Base-by-base conservation (phyloP, 2,329 filamentous ascomycete species). In the Helotiales sp. region DNA sequence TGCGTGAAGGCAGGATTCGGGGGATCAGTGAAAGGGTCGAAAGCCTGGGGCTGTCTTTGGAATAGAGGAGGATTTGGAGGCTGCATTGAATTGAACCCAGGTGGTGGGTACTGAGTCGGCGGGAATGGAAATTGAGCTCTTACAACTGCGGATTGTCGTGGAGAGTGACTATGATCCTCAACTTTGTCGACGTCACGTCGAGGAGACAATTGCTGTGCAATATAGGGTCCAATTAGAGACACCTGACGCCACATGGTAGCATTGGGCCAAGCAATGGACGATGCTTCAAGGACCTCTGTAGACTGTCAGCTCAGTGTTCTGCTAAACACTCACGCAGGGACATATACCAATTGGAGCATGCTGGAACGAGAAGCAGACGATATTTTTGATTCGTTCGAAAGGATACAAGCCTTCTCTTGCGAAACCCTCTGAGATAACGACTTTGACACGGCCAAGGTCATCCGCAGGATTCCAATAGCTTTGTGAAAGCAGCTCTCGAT, bases 351-450 rank as follows among this genome's bases (percentile, higher is more conserved):
- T 74, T 1, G 91, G 91, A 31, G 89, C 91, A 76, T 95, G 90
- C 68, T 95, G 90, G 67, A 96, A 96, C 1, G 91, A 87, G 72
- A 96, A 95, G 13, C 83, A 82, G 24, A 92, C 82, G 44, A 91
- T 73, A 66, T 93, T 90, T 68, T 87, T 89, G 61, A 89, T 76
- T 38, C 85, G 78, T 66, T 90, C 85, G 63, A 89, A 84, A 0
- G 84, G 81, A 40, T 76, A 73, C 1, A 74, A 55, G 2, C 66
- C 62, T 76, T 81, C 78, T 34, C 84, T 77, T 9, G 80, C 77
- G 57, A 91, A 85, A 0, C 89, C 87, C 69, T 93, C 90, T 48
- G 88, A 86, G 57, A 96, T 81, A 54, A 92, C 72, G 25, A 96
- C 73, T 69, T 88, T 91, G 74, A 96, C 88, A 7, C 90, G 84